Evolutionary conservation across 805 yeast genomes (phyloP), one percentile per base, ranked within the genome.

Genomic region (Barnettozyma siamensis): DNA sequence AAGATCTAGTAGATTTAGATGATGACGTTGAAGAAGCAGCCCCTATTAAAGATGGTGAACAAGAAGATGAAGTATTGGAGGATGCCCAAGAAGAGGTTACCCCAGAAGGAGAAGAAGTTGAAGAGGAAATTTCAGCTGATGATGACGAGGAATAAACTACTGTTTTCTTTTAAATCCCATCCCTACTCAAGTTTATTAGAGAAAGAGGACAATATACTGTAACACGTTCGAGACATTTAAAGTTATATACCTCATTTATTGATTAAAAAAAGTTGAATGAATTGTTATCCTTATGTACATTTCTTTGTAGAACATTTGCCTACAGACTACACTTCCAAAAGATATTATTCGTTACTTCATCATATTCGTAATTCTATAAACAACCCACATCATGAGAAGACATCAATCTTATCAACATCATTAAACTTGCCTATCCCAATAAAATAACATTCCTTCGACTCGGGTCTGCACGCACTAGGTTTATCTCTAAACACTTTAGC

Each of bases 381-480:
- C n/a, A 29, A 15, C 15, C 5, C 16, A 12, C 15, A 26, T 33
- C 31, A 50, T 20, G 54, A 56, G 47, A 76, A 76, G 0, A 76
- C 77, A 10, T 59, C 57, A 17, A 66, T 17, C 48, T 76, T 75
- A 49, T 73, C 75, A 4, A 65, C 49, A 16, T 55, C 45, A 19
- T 58, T 56, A 40, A 60, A 69, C 53, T 76, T 76, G 13, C 69
- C 66, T n/a, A 74, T 53, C 9, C 86, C 87, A 3, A 93, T 74
- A 49, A 91, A 79, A 59, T 88, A 93, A 55, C 80, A 73, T 60
- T 93, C 99, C 44, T 79, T 76, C 47, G 94, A 87, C 52, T 83
- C 94, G 15, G 67, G 62, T 38, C 97, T 69, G 23, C 89, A 80
- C 1, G 97, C 88, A 9, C 66, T 69, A 0, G 99, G 99, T 58